These are phyloP conservation scores for Arthrobotrys conoides DNA, from an alignment of 2,329 filamentous ascomycete species.

Conservation along the genomic window DNA sequence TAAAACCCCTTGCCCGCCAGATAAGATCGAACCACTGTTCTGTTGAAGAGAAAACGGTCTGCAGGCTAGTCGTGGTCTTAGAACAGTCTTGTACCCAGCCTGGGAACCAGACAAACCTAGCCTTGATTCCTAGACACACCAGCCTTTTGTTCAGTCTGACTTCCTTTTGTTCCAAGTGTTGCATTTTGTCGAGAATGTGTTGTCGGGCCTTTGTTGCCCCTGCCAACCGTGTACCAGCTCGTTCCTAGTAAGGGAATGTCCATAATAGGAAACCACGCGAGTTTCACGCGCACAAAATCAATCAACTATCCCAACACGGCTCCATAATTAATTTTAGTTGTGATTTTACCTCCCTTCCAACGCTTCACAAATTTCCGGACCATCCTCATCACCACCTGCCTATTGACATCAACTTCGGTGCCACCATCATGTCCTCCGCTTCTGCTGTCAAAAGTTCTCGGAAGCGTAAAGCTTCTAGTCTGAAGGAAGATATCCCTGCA, in stretches of 20 bases:
- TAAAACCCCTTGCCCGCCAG: too few relatives aligned
- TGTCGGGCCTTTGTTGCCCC: conserved; percentile 24
- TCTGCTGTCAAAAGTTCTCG: conserved; percentile 21
- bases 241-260: conserved; percentile 48
- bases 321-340: conserved; percentile 36
- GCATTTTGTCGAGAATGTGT: conserved; percentile 8
- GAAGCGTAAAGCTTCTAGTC: conserved; percentile 49
- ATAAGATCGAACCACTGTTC: not conserved
- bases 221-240: conserved; percentile 10
- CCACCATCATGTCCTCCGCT: conserved; percentile 13
- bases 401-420: not conserved
- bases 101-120: too few relatives aligned
- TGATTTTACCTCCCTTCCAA: not conserved
- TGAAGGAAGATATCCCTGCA: conserved; percentile 50
- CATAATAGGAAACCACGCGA: conserved; percentile 52
- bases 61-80: too few relatives aligned
- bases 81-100: too few relatives aligned
- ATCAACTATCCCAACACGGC: conserved; percentile 59
- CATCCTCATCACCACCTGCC: not conserved
- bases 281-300: conserved; percentile 46
- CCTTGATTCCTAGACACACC: too few relatives aligned
- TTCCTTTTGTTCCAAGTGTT: too few relatives aligned
- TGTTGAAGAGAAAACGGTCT: too few relatives aligned
- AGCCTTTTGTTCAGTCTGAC: too few relatives aligned
- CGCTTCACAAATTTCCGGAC: not conserved